Evolutionary conservation across 2,329 filamentous ascomycete species (phyloP).

Genomic region (Xylaria digitata): DNA sequence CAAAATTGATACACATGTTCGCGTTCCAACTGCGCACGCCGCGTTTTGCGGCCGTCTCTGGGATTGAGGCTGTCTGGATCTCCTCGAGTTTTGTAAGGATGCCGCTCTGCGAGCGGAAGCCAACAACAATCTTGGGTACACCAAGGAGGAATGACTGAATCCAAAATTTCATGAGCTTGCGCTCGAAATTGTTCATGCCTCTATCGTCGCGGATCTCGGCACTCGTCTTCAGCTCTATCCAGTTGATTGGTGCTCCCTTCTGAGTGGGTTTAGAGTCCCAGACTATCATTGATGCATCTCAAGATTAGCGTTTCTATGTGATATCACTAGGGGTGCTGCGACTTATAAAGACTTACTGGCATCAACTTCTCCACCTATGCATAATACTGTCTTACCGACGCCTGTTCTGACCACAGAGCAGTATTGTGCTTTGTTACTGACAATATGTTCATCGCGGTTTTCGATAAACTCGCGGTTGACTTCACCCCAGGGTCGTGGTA

Average conservation of each 20-base stretch:
- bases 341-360: slow-evolving; percentile 66
- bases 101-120: slow-evolving; percentile 81
- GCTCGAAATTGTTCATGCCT: slow-evolving; percentile 81
- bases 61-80: slow-evolving; percentile 82
- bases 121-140: slow-evolving; percentile 90
- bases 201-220: slow-evolving; percentile 74
- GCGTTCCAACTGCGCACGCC: slow-evolving; percentile 85
- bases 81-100: slow-evolving; percentile 79
- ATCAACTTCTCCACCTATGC: slow-evolving; percentile 95
- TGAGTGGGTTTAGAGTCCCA: slow-evolving; percentile 83
- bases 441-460: slow-evolving; percentile 73
- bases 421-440: slow-evolving; percentile 94
- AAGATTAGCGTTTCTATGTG: slow-evolving; percentile 7
- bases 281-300: slow-evolving; percentile 59
- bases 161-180: slow-evolving; percentile 96
- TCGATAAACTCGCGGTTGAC: slow-evolving; percentile 83
- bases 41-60: slow-evolving; percentile 75
- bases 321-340: slow-evolving; percentile 2
- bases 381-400: slow-evolving; percentile 78
- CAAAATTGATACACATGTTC: slow-evolving; percentile 93
- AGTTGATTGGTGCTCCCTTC: slow-evolving; percentile 78
- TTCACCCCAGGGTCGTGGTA: slow-evolving; percentile 79
- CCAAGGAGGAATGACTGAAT: slow-evolving; percentile 94
- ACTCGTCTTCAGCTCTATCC: slow-evolving; percentile 96
- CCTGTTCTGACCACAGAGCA: slow-evolving; percentile 93